Evolutionary conservation across 2,329 filamentous ascomycete genomes (phyloP), one percentile per base, ranked within the genome.

Genomic region (Epicoccum nigrum): DNA sequence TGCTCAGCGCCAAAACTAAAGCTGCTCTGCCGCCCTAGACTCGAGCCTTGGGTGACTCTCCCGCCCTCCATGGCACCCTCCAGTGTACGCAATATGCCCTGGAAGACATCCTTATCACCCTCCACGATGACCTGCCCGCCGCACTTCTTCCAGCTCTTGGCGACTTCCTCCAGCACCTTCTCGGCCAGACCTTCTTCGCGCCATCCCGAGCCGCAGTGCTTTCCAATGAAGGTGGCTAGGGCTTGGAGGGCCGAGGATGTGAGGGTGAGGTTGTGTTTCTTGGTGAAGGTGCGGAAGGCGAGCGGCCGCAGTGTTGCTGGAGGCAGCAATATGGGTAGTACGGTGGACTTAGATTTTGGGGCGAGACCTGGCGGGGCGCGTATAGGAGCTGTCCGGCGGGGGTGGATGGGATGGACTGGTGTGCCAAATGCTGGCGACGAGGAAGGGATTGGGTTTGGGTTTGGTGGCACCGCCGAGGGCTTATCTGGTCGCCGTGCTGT

Each of bases 181-280:
- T 99, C 95, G 2, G 92, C 94, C 25, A 97, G 79, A 0, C 95
- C 93, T 71, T 96, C 92, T 76, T 97, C 92, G 64, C 93, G 85
- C 94, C 94, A 99, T 86, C 87, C 91, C 50, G 92, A 92, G 27
- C 94, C 94, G 72, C 94, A 99, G 73, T 96, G 89, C 62, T 90
- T 87, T 9, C 94, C 95, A 45, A 99, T 88, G 72, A 99, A 99
- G 1, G 84, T 82, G 16, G 94, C 92, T 25, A 99, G 81, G 38
- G 89, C 85, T 71, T 93, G 87, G 4, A 99, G 79, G 0, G 94
- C 91, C 0, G 92, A 86, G 0, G 93, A 94, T 7, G 90, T 92
- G 45, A 99, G 84, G 0, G 92, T 97, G 48, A 99, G 80, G 63
- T 93, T 95, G 76, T 99, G 91, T 69, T 97, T 99, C 74, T 97